A percentile compares a stretch with the other conserved stretches of the same genome.
Conservation (phyloP, 1,284 basidiomycete species). For the Naganishia albida region DNA sequence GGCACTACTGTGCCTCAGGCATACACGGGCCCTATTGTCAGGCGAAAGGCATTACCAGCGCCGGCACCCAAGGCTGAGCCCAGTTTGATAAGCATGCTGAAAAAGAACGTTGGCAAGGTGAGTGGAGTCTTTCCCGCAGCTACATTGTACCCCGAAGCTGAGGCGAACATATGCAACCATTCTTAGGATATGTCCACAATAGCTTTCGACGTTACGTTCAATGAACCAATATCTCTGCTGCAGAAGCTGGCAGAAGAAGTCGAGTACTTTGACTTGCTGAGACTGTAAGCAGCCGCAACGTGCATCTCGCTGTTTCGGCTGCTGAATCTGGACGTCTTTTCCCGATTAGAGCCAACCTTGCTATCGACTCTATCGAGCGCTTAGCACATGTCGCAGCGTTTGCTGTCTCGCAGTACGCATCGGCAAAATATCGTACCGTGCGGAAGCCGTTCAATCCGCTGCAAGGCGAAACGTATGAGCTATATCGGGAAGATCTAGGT, state of each 20-base stretch:
- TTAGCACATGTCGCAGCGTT: constrained; percentile 78
- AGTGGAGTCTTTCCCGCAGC: not conserved
- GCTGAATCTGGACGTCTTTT: not conserved
- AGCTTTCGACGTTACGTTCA: constrained; percentile 80
- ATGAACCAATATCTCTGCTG: constrained; percentile 79
- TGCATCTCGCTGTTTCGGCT: not conserved
- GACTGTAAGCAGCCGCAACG: constrained; percentile 39
- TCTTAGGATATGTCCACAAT: constrained; percentile 73
- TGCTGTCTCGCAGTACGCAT: constrained; percentile 78
- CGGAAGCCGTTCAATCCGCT: constrained; percentile 74
- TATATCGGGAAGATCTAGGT: constrained; percentile 59
- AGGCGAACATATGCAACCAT: no score
- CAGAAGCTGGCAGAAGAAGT: constrained; percentile 74
- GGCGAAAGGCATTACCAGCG: constrained; percentile 66
- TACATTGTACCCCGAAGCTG: not conserved
- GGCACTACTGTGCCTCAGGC: not conserved
- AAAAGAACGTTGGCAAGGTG: constrained; percentile 84
- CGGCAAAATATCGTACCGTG: constrained; percentile 73
- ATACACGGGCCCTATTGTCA: constrained; percentile 21
- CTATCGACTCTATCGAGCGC: constrained; percentile 69
- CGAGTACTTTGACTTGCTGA: constrained; percentile 72
- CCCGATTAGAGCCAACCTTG: constrained; percentile 60
- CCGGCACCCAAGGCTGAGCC: constrained; percentile 71
- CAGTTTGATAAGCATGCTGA: constrained; percentile 78
- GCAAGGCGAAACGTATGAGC: constrained; percentile 83